Conservation (phyloP, 257 asterid species). For the Penstemon davidsonii region DNA sequence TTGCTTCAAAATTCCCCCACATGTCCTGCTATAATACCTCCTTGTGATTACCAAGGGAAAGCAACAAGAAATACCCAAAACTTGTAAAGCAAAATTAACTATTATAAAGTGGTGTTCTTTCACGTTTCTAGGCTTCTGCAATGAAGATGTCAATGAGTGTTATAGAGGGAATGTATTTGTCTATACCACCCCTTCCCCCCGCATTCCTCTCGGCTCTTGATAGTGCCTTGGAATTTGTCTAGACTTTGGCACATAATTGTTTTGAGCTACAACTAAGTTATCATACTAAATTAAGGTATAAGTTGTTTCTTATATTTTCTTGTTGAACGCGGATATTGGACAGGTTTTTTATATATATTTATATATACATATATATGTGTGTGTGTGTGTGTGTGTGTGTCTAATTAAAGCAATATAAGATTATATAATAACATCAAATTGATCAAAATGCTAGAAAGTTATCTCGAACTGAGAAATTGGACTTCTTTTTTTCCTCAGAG, state of each 20-base stretch:
- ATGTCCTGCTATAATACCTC: not conserved
- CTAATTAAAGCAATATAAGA: not conserved
- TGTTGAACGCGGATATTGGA: not conserved
- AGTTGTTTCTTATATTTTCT: not conserved
- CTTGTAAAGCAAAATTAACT: too few relatives aligned
- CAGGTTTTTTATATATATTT: not conserved
- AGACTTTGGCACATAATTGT: not conserved
- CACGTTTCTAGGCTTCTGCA: not conserved
- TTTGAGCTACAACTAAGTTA: not conserved
- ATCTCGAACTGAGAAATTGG: conserved; percentile 2
- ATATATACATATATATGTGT: not conserved
- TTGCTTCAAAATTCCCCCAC: not conserved
- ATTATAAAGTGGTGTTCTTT: too few relatives aligned
- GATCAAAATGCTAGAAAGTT: not conserved
- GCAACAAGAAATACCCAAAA: too few relatives aligned
- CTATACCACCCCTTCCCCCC: too few relatives aligned
- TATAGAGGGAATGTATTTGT: too few relatives aligned
- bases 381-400: not conserved
- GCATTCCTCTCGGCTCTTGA: not conserved
- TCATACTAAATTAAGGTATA: not conserved
- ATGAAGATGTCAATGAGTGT: not conserved
- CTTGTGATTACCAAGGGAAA: not conserved
- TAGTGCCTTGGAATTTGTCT: not conserved
- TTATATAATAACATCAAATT: not conserved
- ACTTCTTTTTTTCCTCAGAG: not conserved